These are phyloP conservation scores for Ichthyophthirius multifiliis DNA, from an alignment of 169 alveolate genomes.

Conservation along the genomic window DNA sequence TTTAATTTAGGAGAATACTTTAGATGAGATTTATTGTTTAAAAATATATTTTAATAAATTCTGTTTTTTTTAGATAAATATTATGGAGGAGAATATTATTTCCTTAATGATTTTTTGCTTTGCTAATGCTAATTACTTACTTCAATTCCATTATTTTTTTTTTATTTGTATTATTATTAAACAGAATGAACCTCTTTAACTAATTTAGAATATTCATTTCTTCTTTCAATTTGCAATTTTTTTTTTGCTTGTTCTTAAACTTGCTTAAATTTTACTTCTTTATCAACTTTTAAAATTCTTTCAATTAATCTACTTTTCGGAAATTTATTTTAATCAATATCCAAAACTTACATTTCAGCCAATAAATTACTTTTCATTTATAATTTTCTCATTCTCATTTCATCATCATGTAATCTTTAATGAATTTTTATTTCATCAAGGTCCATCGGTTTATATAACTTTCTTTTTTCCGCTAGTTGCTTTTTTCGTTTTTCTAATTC, in stretches of 20 bases:
- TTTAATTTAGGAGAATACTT: too few relatives aligned
- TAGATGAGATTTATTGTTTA: too few relatives aligned
- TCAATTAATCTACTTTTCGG: neutral
- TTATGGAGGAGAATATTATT: too few relatives aligned
- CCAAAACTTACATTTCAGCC: slow-evolving; percentile 4
- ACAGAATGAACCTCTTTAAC: slow-evolving; percentile 61
- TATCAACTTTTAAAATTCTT: neutral
- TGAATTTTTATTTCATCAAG: slow-evolving; percentile 33
- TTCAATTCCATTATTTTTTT: too few relatives aligned
- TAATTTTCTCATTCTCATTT: slow-evolving; percentile 14
- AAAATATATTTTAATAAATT: too few relatives aligned
- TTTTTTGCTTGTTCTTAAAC: slow-evolving; percentile 4
- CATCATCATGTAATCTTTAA: slow-evolving; percentile 24
- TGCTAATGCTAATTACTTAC: too few relatives aligned
- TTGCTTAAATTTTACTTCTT: slow-evolving; percentile 13
- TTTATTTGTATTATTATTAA: too few relatives aligned
- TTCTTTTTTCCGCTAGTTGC: slow-evolving; percentile 39
- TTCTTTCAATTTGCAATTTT: slow-evolving; percentile 33
- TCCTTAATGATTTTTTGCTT: too few relatives aligned
- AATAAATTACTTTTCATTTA: slow-evolving; percentile 5
- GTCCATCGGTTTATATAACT: slow-evolving; percentile 47
- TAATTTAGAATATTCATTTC: slow-evolving; percentile 44
- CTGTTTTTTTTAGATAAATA: too few relatives aligned
- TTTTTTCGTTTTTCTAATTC: slow-evolving; percentile 46
- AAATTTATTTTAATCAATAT: neutral